Percentiles rank a stretch among this genome's conserved stretches.
Conservation (phyloP, 805 yeast genomes). For the Candida bentonensis region DNA sequence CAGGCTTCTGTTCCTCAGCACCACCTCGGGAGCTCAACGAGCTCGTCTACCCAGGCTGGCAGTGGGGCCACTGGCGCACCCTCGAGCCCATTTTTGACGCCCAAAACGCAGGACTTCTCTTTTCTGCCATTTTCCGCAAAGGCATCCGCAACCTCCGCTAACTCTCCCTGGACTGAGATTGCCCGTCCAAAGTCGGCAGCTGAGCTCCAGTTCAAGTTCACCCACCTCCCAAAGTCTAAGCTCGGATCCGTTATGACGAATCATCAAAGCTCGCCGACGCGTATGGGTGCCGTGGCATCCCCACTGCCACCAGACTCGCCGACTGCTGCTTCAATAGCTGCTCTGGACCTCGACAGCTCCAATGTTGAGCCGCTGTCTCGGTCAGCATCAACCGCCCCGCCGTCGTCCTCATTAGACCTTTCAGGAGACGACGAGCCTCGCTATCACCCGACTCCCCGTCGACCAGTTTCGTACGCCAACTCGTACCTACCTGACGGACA, state of each 20-base stretch:
- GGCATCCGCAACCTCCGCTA: not conserved
- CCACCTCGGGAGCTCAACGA: no score
- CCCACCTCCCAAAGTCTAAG: not conserved
- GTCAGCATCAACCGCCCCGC: not conserved
- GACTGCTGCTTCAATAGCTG: not conserved
- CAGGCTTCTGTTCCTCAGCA: not conserved
- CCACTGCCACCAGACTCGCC: not conserved
- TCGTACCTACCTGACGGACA: not conserved
- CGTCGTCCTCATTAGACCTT: not conserved
- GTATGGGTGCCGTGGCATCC: not conserved
- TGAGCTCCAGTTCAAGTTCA: constrained; percentile 1
- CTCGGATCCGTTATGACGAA: not conserved
- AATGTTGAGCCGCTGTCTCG: not conserved
- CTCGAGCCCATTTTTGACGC: not conserved
- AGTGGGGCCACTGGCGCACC: not conserved
- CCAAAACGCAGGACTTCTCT: not conserved
- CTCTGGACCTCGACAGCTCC: constrained; percentile 1
- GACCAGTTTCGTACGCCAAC: not conserved
- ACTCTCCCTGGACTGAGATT: constrained; percentile 1
- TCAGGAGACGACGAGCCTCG: not conserved
- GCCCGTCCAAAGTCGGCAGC: constrained; percentile 2
- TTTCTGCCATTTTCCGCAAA: not conserved
- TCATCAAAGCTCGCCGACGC: not conserved
- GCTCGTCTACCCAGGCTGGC: not conserved
- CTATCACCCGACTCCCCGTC: not conserved